Percentiles rank a stretch among this genome's conserved stretches.
phyloP scores from a whole-genome alignment of 768 basidiomycete genomes.

The Termitomyces sp. region DNA sequence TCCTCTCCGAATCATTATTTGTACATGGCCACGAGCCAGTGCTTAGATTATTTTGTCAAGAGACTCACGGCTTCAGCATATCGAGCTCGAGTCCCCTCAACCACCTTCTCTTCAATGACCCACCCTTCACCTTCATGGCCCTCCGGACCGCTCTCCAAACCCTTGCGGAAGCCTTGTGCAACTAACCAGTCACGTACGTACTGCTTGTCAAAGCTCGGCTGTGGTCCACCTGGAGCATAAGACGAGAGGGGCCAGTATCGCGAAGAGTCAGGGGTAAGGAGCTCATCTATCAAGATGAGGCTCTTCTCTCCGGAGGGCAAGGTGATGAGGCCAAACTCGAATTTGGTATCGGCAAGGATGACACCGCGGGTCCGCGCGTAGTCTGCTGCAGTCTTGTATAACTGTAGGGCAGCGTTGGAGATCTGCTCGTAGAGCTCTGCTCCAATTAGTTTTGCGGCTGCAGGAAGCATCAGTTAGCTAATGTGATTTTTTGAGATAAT shows the following conservation, averaged over 20 bases:
- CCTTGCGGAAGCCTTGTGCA: constrained; percentile 67
- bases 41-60: constrained; percentile 34
- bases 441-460: constrained; percentile 69
- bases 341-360: constrained; percentile 97
- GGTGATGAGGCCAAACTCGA: constrained; percentile 91
- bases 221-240: constrained; percentile 72
- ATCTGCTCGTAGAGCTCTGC: constrained; percentile 60
- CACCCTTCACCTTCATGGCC: constrained; percentile 74
- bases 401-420: constrained; percentile 55
- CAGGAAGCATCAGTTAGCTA: not conserved
- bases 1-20: not conserved
- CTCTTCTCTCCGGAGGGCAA: constrained; percentile 27
- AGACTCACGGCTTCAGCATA: constrained; percentile 77
- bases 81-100: constrained; percentile 71
- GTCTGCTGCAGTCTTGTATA: constrained; percentile 74
- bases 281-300: constrained; percentile 91
- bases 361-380: constrained; percentile 75
- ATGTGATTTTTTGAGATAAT: constrained; percentile 2
- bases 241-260: constrained; percentile 88
- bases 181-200: constrained; percentile 91
- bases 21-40: not conserved
- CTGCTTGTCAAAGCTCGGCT: constrained; percentile 97
- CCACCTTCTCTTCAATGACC: constrained; percentile 71
- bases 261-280: constrained; percentile 96
- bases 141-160: constrained; percentile 71